Conservation (phyloP, 352 stramenopile genomes). For the Phytophthora sansomeana region DNA sequence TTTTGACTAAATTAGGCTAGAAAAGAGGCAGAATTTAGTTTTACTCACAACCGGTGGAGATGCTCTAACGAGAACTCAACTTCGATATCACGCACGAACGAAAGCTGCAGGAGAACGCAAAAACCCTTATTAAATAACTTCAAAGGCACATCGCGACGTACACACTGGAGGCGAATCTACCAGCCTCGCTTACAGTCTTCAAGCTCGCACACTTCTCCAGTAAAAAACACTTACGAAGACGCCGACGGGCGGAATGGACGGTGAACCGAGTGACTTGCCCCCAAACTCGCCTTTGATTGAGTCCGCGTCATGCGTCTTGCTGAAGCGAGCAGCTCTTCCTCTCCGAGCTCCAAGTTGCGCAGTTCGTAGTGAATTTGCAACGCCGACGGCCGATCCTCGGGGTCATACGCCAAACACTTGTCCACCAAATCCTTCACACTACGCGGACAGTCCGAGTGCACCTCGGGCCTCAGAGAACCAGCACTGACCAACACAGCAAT, state of each 20-base stretch:
- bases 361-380: slow-evolving; percentile 79
- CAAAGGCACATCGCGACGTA: slow-evolving; percentile 14
- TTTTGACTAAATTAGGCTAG: no score
- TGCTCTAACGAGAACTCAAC: no score
- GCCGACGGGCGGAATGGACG: slow-evolving; percentile 14
- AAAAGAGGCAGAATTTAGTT: no score
- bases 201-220: slow-evolving; percentile 1
- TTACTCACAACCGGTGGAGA: no score
- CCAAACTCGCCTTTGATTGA: slow-evolving; percentile 27
- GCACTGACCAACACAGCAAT: slow-evolving; percentile 68
- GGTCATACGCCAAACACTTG: slow-evolving; percentile 61
- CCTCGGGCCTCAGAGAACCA: slow-evolving; percentile 51
- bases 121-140: slow-evolving; percentile 42
- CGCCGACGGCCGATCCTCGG: slow-evolving; percentile 61
- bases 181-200: slow-evolving; percentile 3
- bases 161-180: slow-evolving; percentile 7
- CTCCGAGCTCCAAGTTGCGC: slow-evolving; percentile 43
- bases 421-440: slow-evolving; percentile 54
- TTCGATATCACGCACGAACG: background rate
- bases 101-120: background rate
- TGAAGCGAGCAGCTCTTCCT: slow-evolving; percentile 34
- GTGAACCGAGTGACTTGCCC: slow-evolving; percentile 20
- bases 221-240: slow-evolving; percentile 2
- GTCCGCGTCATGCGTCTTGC: slow-evolving; percentile 35
- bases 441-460: slow-evolving; percentile 59